A percentile compares a stretch with the other conserved stretches of the same genome.
Conservation (phyloP, 257 asterid species). For the Nicotiana benthamiana region DNA sequence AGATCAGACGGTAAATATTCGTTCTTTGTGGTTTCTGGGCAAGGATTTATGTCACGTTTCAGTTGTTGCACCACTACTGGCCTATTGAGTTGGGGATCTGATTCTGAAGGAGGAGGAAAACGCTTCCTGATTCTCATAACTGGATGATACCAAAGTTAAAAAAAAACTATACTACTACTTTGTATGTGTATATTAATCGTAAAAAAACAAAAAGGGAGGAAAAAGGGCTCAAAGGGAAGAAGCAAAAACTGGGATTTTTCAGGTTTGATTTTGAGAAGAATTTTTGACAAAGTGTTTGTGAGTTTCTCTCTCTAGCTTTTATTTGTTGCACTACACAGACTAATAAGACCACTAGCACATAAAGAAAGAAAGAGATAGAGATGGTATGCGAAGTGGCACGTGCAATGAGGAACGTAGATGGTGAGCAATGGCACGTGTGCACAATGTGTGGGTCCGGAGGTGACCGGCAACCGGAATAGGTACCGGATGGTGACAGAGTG, state of each 20-base stretch:
- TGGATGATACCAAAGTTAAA: neutral
- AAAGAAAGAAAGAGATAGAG: neutral
- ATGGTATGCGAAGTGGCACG: constrained; percentile 21
- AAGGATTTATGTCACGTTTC: neutral
- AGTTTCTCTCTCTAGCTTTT: constrained; percentile 58
- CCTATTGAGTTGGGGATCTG: constrained; percentile 58
- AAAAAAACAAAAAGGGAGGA: neutral
- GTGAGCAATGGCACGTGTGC: constrained; percentile 1
- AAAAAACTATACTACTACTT: neutral
- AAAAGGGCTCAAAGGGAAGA: neutral
- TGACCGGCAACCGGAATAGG: constrained; percentile 26
- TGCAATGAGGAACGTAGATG: constrained; percentile 6
- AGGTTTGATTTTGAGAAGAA: neutral
- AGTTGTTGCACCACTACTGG: constrained; percentile 33
- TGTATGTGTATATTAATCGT: neutral
- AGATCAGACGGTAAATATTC: constrained; percentile 17
- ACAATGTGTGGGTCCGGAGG: neutral
- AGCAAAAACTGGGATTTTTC: neutral
- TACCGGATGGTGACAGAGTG: constrained; percentile 26
- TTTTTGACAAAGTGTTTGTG: neutral
- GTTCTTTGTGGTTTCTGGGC: constrained; percentile 10
- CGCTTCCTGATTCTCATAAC: constrained; percentile 74
- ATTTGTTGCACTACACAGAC: constrained; percentile 75
- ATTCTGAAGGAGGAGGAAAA: constrained; percentile 37
- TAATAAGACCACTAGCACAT: constrained; percentile 23